Evolutionary conservation across 2,329 filamentous ascomycete genomes (phyloP), one percentile per base, ranked within the genome.

Genomic region (Colletotrichum chrysophilum): DNA sequence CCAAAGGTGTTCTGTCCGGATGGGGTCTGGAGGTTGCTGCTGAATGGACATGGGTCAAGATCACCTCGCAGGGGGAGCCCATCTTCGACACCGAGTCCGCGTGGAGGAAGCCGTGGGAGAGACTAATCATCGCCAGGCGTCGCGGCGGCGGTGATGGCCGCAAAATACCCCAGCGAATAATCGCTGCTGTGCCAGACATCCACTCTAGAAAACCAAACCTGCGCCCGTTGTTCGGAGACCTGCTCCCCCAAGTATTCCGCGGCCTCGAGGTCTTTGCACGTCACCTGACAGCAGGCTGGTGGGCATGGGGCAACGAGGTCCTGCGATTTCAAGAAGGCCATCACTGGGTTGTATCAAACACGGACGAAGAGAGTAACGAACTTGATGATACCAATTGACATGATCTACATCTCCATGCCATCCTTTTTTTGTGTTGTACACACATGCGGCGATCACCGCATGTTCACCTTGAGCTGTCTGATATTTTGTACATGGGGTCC

Each of bases 21-120:
- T 95, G 93, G 93, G 93, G 91, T 28, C 84, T 96, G 0, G 88
- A 92, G 67, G 81, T 91, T 13, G 86, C 91, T 0, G 91, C 93
- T 65, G 93, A 96, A 81, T 96, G 94, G 94, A 88, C 92, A 3
- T 97, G 94, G 94, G 83, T 96, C 65, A 97, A 97, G 82, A 88
- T 94, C 13, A 95, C 94, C 0, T 82, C 83, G 0, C 78, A 82
- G 0, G 94, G 94, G 0, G 91, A 94, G 81, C 92, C 94, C 0
- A 87, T 96, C 32, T 90, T 90, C 74, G 83, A 88, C 36, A 71
- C 94, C 3, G 88, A 92, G 36, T 91, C 90, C 5, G 76, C 83
- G 4, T 94, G 92, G 92, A 89, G 94, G 77, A 95, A 93, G 83
- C 94, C 95, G 0, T 96, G 94, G 88, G 95, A 97, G 83, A 88